A percentile compares a stretch with the other conserved stretches of the same genome.
Evolutionary conservation across 306 rosid species (phyloP).

Genomic region (Parietaria judaica): DNA sequence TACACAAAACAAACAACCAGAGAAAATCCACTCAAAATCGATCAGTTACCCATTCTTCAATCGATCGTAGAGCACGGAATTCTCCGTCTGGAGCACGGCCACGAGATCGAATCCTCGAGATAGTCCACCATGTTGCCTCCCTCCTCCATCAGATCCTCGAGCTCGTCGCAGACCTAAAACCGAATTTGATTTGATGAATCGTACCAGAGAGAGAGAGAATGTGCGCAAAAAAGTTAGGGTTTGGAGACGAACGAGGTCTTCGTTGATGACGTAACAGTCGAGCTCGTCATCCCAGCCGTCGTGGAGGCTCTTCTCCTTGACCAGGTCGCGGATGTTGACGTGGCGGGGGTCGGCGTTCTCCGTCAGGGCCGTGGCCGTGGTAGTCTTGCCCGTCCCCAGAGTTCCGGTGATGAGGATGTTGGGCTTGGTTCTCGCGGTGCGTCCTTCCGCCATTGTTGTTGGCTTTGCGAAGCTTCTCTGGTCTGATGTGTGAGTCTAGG

Average conservation of each 20-base stretch:
- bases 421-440: slow-evolving; percentile 40
- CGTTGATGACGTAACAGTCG: no score
- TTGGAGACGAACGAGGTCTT: no score
- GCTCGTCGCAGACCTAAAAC: slow-evolving; percentile 1
- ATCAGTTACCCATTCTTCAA: slow-evolving; percentile 46
- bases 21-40: background rate
- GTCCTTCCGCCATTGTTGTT: background rate
- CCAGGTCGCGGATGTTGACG: no score
- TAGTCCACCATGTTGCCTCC: slow-evolving; percentile 84
- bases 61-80: slow-evolving; percentile 67
- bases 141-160: slow-evolving; percentile 75
- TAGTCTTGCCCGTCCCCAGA: slow-evolving; percentile 90
- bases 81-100: slow-evolving; percentile 83
- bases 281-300: no score
- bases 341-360: no score
- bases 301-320: no score
- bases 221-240: no score
- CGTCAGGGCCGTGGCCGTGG: slow-evolving; percentile 25
- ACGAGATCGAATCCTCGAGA: slow-evolving; percentile 87
- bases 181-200: no score
- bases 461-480: no score
- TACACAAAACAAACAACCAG: background rate
- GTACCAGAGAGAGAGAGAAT: no score
- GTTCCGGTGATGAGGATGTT: slow-evolving; percentile 82
- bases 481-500: no score